Evolutionary conservation across 2,329 filamentous ascomycete genomes (phyloP).

Genomic region (Aspergillus versicolor): DNA sequence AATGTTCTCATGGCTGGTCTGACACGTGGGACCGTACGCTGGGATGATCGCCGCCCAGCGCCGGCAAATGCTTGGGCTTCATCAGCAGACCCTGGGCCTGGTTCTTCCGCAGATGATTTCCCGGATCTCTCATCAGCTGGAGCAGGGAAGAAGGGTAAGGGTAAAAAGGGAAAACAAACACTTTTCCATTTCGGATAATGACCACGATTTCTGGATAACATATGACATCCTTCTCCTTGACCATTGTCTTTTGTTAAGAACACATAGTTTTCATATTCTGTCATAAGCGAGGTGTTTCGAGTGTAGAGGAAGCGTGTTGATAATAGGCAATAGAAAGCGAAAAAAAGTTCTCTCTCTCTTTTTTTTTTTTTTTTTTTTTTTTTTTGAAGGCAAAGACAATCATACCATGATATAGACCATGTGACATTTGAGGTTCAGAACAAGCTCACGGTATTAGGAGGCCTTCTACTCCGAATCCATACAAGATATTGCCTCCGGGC

Average conservation of each 20-base stretch:
- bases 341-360: background rate
- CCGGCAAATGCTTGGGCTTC: constrained; percentile 40
- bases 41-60: constrained; percentile 40
- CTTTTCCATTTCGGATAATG: constrained; percentile 41
- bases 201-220: background rate
- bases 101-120: constrained; percentile 23
- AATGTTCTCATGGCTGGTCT: constrained; percentile 54
- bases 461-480: background rate
- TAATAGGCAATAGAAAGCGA: background rate
- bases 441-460: background rate
- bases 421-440: background rate
- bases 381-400: background rate
- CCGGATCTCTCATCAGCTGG: constrained; percentile 19
- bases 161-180: constrained; percentile 43
- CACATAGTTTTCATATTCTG: background rate
- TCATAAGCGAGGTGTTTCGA: constrained; percentile 2
- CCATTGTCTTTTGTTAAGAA: background rate
- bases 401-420: background rate
- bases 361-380: background rate
- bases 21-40: constrained; percentile 47
- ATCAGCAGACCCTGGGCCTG: constrained; percentile 22
- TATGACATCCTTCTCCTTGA: background rate
- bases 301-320: background rate
- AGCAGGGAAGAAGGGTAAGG: constrained; percentile 38
- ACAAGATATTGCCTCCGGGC: too few relatives aligned